phyloP scores from a whole-genome alignment of 306 rosid species.

The Mucuna pruriens region DNA sequence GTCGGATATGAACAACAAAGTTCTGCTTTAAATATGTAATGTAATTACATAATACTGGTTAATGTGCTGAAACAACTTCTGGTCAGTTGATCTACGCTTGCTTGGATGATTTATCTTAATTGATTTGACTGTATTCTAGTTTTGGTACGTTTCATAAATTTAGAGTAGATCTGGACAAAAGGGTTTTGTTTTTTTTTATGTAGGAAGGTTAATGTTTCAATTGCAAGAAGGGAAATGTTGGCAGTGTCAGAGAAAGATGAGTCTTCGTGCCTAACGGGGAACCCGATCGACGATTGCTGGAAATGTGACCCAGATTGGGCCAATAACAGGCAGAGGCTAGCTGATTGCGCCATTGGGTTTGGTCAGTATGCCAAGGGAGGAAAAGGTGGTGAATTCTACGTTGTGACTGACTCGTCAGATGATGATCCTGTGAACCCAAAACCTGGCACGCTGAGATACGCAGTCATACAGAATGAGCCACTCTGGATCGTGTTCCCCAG shows the following conservation, averaged over 20 bases:
- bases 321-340: conserved; percentile 78
- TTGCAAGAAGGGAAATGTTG: conserved; percentile 73
- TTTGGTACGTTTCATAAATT: not conserved
- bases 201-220: conserved; percentile 88
- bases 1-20: too few relatives aligned
- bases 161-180: conserved; percentile 29
- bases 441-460: conserved; percentile 82
- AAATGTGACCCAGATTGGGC: conserved; percentile 98
- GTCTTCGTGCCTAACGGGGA: conserved; percentile 75
- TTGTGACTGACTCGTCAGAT: conserved; percentile 84
- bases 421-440: conserved; percentile 82
- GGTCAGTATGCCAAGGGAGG: conserved; percentile 96
- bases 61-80: too few relatives aligned
- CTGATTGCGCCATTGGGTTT: conserved; percentile 95
- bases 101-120: too few relatives aligned
- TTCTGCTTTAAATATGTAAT: too few relatives aligned
- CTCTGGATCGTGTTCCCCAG: conserved; percentile 92
- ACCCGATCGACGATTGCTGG: conserved; percentile 99
- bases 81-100: too few relatives aligned
- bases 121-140: conserved; percentile 22
- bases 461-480: conserved; percentile 77
- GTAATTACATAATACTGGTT: too few relatives aligned
- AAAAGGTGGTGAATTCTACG: conserved; percentile 76
- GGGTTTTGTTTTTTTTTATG: conserved; percentile 4
- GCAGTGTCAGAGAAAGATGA: conserved; percentile 40